Conservation (phyloP, 352 stramenopile genomes). For the Phytophthora gonapodyides region DNA sequence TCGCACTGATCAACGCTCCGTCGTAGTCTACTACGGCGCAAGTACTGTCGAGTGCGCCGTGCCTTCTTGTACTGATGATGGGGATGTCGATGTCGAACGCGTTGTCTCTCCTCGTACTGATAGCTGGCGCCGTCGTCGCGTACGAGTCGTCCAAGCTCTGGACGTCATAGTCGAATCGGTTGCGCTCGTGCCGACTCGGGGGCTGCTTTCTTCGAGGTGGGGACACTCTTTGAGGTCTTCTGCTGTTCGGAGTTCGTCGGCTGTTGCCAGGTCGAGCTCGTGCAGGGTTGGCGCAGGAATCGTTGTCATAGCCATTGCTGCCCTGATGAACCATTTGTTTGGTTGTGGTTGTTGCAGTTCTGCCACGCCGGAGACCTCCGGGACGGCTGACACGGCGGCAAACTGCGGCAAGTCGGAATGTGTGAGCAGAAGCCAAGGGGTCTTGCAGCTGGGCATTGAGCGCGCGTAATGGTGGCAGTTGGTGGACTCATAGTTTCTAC, state of each 20-base stretch:
- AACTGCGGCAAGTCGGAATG: conserved; percentile 26
- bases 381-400: conserved; percentile 9
- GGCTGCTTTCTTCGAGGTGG: conserved; percentile 13
- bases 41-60: conserved; percentile 29
- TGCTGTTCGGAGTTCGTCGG: conserved; percentile 17
- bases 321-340: conserved; percentile 22
- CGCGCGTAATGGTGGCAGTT: conserved; percentile 12
- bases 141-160: conserved; percentile 29
- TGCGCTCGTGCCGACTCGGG: conserved; percentile 9
- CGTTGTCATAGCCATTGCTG: not conserved
- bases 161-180: conserved; percentile 15
- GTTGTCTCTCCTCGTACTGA: conserved; percentile 27
- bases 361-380: conserved; percentile 6
- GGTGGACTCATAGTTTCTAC: conserved; percentile 32
- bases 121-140: conserved; percentile 23
- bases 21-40: conserved; percentile 40
- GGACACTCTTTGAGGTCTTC: conserved; percentile 12
- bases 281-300: conserved; percentile 12
- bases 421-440: conserved; percentile 3
- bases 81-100: conserved; percentile 18
- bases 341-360: conserved; percentile 1
- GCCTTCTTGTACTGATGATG: conserved; percentile 23
- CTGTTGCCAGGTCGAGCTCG: conserved; percentile 13
- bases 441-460: conserved; percentile 16
- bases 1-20: conserved; percentile 22